Evolutionary conservation across 805 yeast genomes (phyloP), one percentile per base, ranked within the genome.

Genomic region (Starmerella geochares): DNA sequence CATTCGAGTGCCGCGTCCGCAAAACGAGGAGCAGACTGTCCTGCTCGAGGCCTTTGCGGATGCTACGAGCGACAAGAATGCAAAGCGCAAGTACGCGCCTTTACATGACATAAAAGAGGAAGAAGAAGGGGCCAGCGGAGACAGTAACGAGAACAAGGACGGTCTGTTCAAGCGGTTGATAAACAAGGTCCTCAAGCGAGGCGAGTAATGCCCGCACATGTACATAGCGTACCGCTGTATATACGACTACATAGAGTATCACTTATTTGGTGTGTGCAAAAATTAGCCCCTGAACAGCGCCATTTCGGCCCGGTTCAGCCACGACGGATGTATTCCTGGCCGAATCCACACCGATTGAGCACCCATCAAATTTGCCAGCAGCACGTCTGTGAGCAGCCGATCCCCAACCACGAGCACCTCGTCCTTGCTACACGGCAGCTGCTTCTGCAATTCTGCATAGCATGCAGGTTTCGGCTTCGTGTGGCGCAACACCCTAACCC

Each of bases 301-400:
- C 48, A 49, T 51, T 16, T 59, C 62, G 10, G 49, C 14, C n/a
- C 41, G 35, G 29, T 59, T 59, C 13, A 55, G 35, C 31, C 33
- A n/a, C 10, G 47, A 36, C 0, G 62, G 61, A 36, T 59, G 61
- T 4, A 87, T 94, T 3, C 97, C 97, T 21, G 79, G 79, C 46
- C 75, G 70, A 1, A 92, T 62, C 96, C 97, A 92, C 3, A 86
- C 72, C 0, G 90, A 84, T 65, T 78, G 77, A 0, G 92, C 71
- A 0, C 94, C 95, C 94, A 90, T 86, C 72, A 80, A 71, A 60
- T 92, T 90, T 17, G 96, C 96, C 95, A 92, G 84, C 47, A 88
- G 67, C 48, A 92, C 76, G 64, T 92, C 98, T 0, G 98, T 92
- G 66, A 87, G 79, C 23, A 92, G 71, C 33, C 98, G 68, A 59